phyloP scores from a whole-genome alignment of 371 early-diverging fungal species.

The Rhizopus stolonifer region DNA sequence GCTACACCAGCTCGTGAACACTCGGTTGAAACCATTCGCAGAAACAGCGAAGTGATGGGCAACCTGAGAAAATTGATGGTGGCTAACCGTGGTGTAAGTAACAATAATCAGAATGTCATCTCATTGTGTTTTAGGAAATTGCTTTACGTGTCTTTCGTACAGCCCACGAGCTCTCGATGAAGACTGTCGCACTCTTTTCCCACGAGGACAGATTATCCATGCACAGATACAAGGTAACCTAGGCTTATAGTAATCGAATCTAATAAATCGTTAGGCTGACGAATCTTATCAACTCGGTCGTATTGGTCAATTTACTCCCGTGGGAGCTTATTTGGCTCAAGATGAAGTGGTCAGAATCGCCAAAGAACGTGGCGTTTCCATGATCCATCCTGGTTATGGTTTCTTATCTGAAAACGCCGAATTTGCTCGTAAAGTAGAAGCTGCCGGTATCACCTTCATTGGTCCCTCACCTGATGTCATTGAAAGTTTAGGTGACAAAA shows the following conservation, averaged over 20 bases:
- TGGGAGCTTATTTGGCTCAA: conserved; percentile 92
- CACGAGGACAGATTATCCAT: conserved; percentile 89
- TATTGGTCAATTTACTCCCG: conserved; percentile 80
- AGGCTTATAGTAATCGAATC: background rate
- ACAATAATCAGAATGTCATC: background rate
- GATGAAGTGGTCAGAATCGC: conserved; percentile 91
- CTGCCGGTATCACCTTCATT: conserved; percentile 89
- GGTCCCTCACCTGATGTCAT: conserved; percentile 89
- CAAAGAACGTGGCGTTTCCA: conserved; percentile 72
- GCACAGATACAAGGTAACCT: conserved; percentile 85
- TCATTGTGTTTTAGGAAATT: conserved; percentile 66
- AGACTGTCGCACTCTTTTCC: conserved; percentile 85
- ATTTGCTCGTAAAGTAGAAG: conserved; percentile 87
- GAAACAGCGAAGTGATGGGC: conserved; percentile 53
- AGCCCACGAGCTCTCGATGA: conserved; percentile 89
- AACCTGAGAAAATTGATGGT: conserved; percentile 60
- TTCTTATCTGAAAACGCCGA: conserved; percentile 89
- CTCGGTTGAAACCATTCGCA: conserved; percentile 64
- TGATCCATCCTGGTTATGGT: conserved; percentile 90
- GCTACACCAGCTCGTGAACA: conserved; percentile 49
- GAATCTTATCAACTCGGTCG: conserved; percentile 91
- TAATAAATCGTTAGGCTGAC: conserved; percentile 64
- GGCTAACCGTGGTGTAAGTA: conserved; percentile 65
- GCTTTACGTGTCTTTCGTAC: conserved; percentile 91
- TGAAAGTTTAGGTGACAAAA: conserved; percentile 91